phyloP scores from a whole-genome alignment of 2,329 filamentous ascomycete species.

The Aspergillus sp. region DNA sequence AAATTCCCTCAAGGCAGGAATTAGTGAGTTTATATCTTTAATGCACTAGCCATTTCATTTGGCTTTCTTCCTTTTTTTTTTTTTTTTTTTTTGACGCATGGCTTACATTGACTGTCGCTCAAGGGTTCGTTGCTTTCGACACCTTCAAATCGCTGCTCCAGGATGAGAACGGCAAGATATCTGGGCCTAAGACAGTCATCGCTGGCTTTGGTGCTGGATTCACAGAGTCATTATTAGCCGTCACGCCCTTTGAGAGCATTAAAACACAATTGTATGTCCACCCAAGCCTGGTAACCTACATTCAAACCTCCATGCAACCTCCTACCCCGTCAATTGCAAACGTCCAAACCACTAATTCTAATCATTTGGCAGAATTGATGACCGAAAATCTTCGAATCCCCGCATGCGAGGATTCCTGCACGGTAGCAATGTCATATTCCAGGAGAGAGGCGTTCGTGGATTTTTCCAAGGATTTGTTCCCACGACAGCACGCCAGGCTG shows the following conservation, averaged over 20 bases:
- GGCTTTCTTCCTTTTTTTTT: not conserved
- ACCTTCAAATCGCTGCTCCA: slow-evolving; percentile 80
- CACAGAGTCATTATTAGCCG: slow-evolving; percentile 86
- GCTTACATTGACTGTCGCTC: not conserved
- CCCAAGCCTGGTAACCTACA: not conserved
- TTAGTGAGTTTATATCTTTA: slow-evolving; percentile 56
- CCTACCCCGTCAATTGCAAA: not conserved
- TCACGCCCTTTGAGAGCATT: slow-evolving; percentile 96
- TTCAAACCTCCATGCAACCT: too few species aligned
- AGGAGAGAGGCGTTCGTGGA: slow-evolving; percentile 80
- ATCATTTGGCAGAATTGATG: slow-evolving; percentile 68
- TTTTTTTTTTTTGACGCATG: not conserved
- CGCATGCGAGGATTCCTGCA: slow-evolving; percentile 89
- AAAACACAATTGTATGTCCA: slow-evolving; percentile 76
- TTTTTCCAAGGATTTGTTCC: slow-evolving; percentile 98
- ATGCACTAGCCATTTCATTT: not conserved
- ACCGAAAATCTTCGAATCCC: slow-evolving; percentile 79
- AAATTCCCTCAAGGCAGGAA: slow-evolving; percentile 93
- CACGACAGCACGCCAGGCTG: slow-evolving; percentile 88
- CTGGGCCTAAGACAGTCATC: slow-evolving; percentile 83
- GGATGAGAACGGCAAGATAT: slow-evolving; percentile 81
- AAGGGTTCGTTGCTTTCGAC: slow-evolving; percentile 92
- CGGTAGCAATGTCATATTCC: slow-evolving; percentile 78
- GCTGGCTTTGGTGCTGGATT: slow-evolving; percentile 93
- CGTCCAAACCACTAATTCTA: not conserved